Base-by-base conservation (phyloP, 139 green algal genomes). In the Chlorella vulgaris region DNA sequence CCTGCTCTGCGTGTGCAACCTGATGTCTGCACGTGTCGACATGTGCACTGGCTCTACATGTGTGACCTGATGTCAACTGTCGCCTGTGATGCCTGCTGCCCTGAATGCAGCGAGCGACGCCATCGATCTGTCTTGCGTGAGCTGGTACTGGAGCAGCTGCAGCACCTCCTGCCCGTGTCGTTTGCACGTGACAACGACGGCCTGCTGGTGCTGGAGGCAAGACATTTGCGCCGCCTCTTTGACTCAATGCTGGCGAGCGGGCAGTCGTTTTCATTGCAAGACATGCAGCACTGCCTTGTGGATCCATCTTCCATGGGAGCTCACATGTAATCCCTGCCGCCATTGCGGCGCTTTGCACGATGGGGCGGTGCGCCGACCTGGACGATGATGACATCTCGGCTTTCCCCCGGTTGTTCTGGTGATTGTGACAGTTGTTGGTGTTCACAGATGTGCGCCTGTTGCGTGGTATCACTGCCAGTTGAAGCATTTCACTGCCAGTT, bases 281-380 rank as follows among this genome's bases (percentile, higher is more conserved):
- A 19, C 28, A 80, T 77, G 73, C 69, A 80, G 51, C 58, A 70
- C 39, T 75, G 50, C 63, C 62, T 85, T 51, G 74, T 85, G 43
- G 69, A 81, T n/a, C 80, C 80, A 22, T 70, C 63, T 47, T 26
- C 1, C 43, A 33, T 43, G 18, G 42, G 31, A 70, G 31, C 7
- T 5, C 42, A 29, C 43, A 47, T 40, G 18, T 31, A 73, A n/a
- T n/a, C n/a, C n/a, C n/a, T n/a, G n/a, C n/a, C n/a, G n/a, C n/a
- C n/a, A n/a, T n/a, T n/a, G n/a, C n/a, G n/a, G n/a, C n/a, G n/a
- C n/a, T n/a, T n/a, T n/a, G n/a, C n/a, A n/a, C n/a, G n/a, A n/a
- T n/a, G n/a, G n/a, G n/a, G n/a, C n/a, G n/a, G n/a, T n/a, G n/a
- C n/a, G n/a, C n/a, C n/a, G n/a, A n/a, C n/a, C n/a, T n/a, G n/a